Evolutionary conservation across 192 early-diverging fungal genomes (phyloP).

Genomic region (Coemansia sp.): DNA sequence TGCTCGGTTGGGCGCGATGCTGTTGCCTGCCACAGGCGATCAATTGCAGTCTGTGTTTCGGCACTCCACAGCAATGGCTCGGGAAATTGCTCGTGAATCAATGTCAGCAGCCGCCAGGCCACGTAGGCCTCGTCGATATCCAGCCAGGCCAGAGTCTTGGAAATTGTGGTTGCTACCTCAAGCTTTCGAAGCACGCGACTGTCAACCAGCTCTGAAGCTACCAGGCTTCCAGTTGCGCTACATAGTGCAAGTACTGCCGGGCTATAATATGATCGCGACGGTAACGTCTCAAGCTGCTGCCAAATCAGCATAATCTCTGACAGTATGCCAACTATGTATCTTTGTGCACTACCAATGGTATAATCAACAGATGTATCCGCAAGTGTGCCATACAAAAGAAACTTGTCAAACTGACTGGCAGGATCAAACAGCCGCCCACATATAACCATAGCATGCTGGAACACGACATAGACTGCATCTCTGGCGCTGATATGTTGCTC

Average conservation of each 20-base stretch:
- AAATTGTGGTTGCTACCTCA: slow-evolving; percentile 4
- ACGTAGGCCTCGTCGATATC: slow-evolving; percentile 36
- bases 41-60: slow-evolving; percentile 1
- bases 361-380: background rate
- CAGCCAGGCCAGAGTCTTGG: slow-evolving; percentile 19
- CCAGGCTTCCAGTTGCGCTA: slow-evolving; percentile 16
- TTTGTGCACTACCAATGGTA: background rate
- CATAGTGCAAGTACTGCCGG: slow-evolving; percentile 18
- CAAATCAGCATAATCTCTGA: slow-evolving; percentile 10
- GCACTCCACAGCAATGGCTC: slow-evolving; percentile 12
- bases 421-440: slow-evolving; percentile 27
- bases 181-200: slow-evolving; percentile 10
- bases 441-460: slow-evolving; percentile 17
- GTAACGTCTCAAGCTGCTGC: slow-evolving; percentile 18
- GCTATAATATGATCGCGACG: slow-evolving; percentile 20
- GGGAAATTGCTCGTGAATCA: slow-evolving; percentile 10
- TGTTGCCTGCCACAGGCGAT: slow-evolving; percentile 3
- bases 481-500: slow-evolving; percentile 10
- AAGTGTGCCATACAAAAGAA: slow-evolving; percentile 1
- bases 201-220: slow-evolving; percentile 20
- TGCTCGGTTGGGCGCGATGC: slow-evolving; percentile 6
- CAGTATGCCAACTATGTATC: background rate
- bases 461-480: slow-evolving; percentile 4
- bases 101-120: slow-evolving; percentile 25
- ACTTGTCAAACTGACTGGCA: slow-evolving; percentile 15